A percentile compares a stretch with the other conserved stretches of the same genome.
Conservation (phyloP, 2,329 filamentous ascomycete species). For the Pestalotiopsis sp. region DNA sequence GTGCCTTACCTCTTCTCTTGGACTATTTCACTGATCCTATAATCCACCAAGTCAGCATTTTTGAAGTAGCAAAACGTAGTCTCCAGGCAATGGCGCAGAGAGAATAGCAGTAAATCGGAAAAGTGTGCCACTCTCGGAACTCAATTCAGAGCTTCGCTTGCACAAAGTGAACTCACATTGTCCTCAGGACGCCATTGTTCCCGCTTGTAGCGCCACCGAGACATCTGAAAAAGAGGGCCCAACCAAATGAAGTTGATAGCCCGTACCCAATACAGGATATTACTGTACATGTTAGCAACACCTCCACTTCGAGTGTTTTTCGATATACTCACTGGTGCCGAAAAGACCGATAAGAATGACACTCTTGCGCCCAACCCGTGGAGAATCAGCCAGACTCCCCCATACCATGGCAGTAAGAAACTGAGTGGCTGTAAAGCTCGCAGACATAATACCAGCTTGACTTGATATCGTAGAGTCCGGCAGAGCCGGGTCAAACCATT, state of each 20-base stretch:
- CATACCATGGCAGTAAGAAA: slow-evolving; percentile 83
- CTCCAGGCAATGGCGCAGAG: too few relatives aligned
- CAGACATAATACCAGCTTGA: slow-evolving; percentile 78
- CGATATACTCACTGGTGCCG: slow-evolving; percentile 52
- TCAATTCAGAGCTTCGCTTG: neutral
- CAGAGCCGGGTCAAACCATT: slow-evolving; percentile 65
- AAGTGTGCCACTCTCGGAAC: neutral
- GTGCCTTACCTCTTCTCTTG: slow-evolving; percentile 42
- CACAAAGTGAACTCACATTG: slow-evolving; percentile 51
- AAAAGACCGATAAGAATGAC: slow-evolving; percentile 77
- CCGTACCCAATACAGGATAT: slow-evolving; percentile 71
- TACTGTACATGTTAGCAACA: slow-evolving; percentile 25
- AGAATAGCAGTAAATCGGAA: neutral
- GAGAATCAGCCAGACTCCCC: slow-evolving; percentile 71
- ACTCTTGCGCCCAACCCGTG: slow-evolving; percentile 71
- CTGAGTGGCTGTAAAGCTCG: slow-evolving; percentile 80
- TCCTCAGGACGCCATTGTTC: slow-evolving; percentile 74
- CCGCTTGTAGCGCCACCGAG: slow-evolving; percentile 72
- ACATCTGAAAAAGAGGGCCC: slow-evolving; percentile 64
- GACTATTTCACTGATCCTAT: slow-evolving; percentile 46
- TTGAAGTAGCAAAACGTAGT: too few relatives aligned
- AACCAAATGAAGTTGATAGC: slow-evolving; percentile 65
- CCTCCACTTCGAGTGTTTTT: neutral
- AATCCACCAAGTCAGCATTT: too few relatives aligned
- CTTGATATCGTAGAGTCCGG: slow-evolving; percentile 68